These are phyloP conservation scores for Auricularia auricula-judae DNA, from an alignment of 768 basidiomycete species.

Conservation along the genomic window DNA sequence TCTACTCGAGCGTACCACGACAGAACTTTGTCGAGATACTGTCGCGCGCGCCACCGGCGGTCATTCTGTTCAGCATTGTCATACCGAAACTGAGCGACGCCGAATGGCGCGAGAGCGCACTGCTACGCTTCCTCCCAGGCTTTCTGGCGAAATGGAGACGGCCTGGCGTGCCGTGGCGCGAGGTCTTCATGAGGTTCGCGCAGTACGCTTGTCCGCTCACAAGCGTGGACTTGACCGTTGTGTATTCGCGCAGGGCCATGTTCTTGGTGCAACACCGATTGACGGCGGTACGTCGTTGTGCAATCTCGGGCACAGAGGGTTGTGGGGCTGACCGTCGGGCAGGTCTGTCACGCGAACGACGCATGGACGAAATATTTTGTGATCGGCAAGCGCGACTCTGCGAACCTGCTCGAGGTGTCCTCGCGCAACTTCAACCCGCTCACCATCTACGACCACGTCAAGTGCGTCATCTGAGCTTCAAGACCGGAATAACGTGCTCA, in stretches of 20 bases:
- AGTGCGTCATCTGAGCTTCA: constrained; percentile 32
- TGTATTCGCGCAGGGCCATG: constrained; percentile 3
- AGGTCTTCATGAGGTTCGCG: constrained; percentile 53
- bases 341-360: constrained; percentile 66
- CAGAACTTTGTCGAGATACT: constrained; percentile 76
- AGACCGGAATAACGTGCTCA: neutral
- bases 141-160: constrained; percentile 57
- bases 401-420: constrained; percentile 56
- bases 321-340: constrained; percentile 53
- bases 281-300: neutral
- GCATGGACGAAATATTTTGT: constrained; percentile 65
- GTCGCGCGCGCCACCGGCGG: constrained; percentile 46
- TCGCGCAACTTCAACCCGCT: constrained; percentile 62
- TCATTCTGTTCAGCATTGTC: constrained; percentile 56
- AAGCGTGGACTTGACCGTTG: no score
- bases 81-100: constrained; percentile 51
- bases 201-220: neutral
- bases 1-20: constrained; percentile 53
- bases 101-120: constrained; percentile 72
- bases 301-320: constrained; percentile 44
- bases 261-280: neutral
- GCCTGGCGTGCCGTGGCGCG: constrained; percentile 47
- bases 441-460: constrained; percentile 61
- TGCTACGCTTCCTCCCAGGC: constrained; percentile 61
- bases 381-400: constrained; percentile 57